phyloP scores from a whole-genome alignment of 2,329 filamentous ascomycete species.

The Westerdykella ornata region DNA sequence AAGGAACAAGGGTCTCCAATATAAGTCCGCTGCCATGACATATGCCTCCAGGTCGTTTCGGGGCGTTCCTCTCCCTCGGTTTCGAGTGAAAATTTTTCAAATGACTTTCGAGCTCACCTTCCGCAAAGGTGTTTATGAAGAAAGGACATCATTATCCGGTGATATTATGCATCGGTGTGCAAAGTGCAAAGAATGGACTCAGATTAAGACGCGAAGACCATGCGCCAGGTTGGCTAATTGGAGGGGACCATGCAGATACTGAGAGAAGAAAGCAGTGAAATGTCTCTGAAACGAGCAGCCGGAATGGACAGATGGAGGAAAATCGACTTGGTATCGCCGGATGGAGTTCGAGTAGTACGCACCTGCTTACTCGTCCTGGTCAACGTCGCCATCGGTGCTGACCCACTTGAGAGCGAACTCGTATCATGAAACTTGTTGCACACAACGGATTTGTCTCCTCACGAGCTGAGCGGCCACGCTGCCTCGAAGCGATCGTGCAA shows the following conservation, averaged over 20 bases:
- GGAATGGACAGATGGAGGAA: too few species aligned
- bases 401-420: too few species aligned
- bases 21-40: constrained; percentile 9
- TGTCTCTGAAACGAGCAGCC: too few species aligned
- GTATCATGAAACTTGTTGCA: too few species aligned
- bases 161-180: neutral
- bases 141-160: neutral
- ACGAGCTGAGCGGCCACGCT: too few species aligned
- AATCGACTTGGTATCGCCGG: too few species aligned
- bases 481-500: too few species aligned
- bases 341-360: too few species aligned
- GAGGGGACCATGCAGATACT: neutral
- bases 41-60: constrained; percentile 2
- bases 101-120: neutral
- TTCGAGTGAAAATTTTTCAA: constrained; percentile 6
- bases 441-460: too few species aligned
- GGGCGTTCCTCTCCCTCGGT: constrained; percentile 2
- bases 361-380: too few species aligned
- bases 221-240: neutral
- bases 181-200: neutral
- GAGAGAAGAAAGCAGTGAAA: neutral
- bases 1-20: constrained; percentile 7
- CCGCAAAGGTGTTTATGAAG: neutral
- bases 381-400: too few species aligned
- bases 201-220: neutral